Percentiles rank a stretch among this genome's conserved stretches.
Conservation (phyloP, 176 grass and related monocot genomes). For the Alloteropsis semialata region DNA sequence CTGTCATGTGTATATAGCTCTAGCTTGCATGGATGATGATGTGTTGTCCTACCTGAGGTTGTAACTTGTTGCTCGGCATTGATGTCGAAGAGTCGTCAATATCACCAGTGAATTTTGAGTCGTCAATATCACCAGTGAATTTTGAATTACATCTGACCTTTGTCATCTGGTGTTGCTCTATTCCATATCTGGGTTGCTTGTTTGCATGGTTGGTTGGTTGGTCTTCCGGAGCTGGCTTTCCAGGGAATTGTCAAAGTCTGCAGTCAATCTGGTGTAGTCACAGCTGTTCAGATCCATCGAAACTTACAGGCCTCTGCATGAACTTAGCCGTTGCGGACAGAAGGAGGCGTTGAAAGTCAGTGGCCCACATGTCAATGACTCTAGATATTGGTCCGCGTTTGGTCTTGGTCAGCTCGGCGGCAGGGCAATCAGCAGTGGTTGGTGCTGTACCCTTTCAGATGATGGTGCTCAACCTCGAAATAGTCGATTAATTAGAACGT, state of each 20-base stretch:
- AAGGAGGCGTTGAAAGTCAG: too few species aligned
- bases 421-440: too few species aligned
- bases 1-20: constrained; percentile 36
- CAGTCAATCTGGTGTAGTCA: not conserved
- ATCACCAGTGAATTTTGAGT: constrained; percentile 17
- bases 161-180: not conserved
- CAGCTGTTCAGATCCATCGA: not conserved
- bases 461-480: too few species aligned
- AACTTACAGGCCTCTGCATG: too few species aligned
- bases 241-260: not conserved
- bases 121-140: constrained; percentile 8
- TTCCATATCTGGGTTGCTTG: not conserved
- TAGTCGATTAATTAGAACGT: too few species aligned
- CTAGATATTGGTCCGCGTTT: too few species aligned
- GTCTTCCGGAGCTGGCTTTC: not conserved
- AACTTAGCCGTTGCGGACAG: too few species aligned
- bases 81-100: not conserved
- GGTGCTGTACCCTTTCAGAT: too few species aligned
- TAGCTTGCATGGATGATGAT: constrained; percentile 40
- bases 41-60: constrained; percentile 19
- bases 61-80: not conserved
- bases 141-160: constrained; percentile 13
- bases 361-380: too few species aligned
- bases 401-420: too few species aligned
- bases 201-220: not conserved